A percentile compares a stretch with the other conserved stretches of the same genome.
Evolutionary conservation across 139 green algal genomes (phyloP).

Genomic region (Bryopsis sp.): DNA sequence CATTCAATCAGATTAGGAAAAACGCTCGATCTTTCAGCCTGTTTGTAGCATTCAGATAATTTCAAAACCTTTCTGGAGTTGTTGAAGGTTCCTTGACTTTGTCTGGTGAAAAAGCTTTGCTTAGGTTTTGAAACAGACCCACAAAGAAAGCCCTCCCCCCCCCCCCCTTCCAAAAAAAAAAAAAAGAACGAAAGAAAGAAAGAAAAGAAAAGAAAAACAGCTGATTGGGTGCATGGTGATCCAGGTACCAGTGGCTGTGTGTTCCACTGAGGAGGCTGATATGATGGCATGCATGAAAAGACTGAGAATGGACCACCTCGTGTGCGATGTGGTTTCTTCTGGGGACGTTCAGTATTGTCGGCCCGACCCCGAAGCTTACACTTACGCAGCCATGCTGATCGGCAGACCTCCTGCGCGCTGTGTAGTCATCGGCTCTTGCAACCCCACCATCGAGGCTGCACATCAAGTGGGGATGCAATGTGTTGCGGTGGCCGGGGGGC

Average conservation of each 20-base stretch:
- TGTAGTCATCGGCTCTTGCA: conserved; percentile 78
- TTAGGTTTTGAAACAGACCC: no score
- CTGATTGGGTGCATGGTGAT: no score
- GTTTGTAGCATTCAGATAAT: no score
- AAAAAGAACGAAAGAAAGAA: no score
- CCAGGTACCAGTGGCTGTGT: conserved; percentile 54
- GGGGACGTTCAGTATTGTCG: conserved; percentile 59
- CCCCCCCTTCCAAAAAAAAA: no score
- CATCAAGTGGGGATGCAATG: conserved; percentile 87
- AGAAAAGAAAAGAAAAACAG: no score
- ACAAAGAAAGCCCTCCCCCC: no score
- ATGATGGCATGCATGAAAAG: conserved; percentile 35
- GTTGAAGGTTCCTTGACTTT: no score
- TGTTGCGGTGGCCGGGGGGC: conserved; percentile 63
- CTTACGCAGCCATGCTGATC: conserved; percentile 57
- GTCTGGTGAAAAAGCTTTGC: no score
- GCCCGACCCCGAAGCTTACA: conserved; percentile 67
- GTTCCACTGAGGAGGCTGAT: conserved; percentile 38
- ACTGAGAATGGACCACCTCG: conserved; percentile 32
- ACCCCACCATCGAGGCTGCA: conserved; percentile 77
- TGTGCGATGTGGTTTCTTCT: conserved; percentile 47
- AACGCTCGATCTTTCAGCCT: no score
- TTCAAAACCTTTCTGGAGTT: no score
- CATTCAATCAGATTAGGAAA: no score
- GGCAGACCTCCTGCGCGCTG: conserved; percentile 77